Evolutionary conservation across 257 asterid genomes (phyloP).

Genomic region (Solanum tarijense): DNA sequence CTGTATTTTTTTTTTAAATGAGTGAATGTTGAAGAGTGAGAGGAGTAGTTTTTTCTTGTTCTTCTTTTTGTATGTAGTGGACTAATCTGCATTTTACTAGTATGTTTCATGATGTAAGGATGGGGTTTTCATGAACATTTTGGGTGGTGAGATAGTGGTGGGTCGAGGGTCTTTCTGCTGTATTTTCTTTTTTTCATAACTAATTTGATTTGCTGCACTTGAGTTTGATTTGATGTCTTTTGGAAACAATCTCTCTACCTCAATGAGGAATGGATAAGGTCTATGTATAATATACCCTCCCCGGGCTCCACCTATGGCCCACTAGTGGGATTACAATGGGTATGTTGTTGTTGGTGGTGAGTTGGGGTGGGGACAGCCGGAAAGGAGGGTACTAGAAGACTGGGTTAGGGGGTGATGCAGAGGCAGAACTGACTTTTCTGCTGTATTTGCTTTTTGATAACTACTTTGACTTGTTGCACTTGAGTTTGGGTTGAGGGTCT

Average conservation of each 20-base stretch:
- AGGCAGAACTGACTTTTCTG: not conserved
- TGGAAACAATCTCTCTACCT: too few species aligned
- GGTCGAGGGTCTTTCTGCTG: not conserved
- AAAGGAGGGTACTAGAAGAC: not conserved
- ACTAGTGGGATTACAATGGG: not conserved
- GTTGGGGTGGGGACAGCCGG: not conserved
- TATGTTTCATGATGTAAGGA: not conserved
- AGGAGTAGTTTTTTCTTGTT: not conserved
- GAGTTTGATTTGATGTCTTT: not conserved
- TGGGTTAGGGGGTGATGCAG: not conserved
- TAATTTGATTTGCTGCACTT: not conserved
- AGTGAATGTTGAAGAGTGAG: not conserved
- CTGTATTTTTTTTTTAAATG: not conserved
- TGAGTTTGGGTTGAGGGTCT: not conserved
- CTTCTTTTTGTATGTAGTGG: not conserved
- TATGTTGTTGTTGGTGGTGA: not conserved
- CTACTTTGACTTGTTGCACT: not conserved
- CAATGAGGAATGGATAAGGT: not conserved
- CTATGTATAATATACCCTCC: not conserved
- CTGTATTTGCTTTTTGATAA: too few species aligned
- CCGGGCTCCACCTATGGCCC: not conserved
- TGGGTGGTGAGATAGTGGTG: not conserved
- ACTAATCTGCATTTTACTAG: not conserved
- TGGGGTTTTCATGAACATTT: not conserved
- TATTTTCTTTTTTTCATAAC: not conserved